Percentiles rank a stretch among this genome's conserved stretches.
These are phyloP conservation scores for Cryptosporidium ryanae DNA, from an alignment of 169 alveolate species.

Conservation along the genomic window DNA sequence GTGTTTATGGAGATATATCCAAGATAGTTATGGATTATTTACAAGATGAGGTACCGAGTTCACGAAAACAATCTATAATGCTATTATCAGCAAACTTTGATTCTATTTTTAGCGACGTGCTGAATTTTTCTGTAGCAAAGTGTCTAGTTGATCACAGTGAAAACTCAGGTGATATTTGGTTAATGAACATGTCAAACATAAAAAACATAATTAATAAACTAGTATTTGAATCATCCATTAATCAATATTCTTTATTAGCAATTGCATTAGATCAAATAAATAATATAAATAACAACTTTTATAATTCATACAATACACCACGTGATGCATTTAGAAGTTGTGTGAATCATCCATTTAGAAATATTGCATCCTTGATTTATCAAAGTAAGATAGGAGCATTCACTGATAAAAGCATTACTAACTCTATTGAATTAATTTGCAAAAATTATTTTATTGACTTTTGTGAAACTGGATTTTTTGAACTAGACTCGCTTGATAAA, in stretches of 20 bases:
- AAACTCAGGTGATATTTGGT: constrained; percentile 32
- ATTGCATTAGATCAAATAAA: constrained; percentile 26
- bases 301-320: not conserved
- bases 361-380: constrained; percentile 11
- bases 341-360: constrained; percentile 67
- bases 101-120: not conserved
- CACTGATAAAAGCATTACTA: too few species aligned
- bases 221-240: not conserved
- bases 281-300: not conserved
- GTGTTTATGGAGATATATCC: constrained; percentile 18
- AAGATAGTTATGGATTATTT: constrained; percentile 11
- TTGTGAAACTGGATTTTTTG: constrained; percentile 19
- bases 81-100: not conserved
- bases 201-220: not conserved
- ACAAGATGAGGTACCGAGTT: constrained; percentile 42
- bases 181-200: constrained; percentile 4
- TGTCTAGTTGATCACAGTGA: constrained; percentile 41
- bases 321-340: not conserved
- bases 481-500: constrained; percentile 2
- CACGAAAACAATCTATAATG: constrained; percentile 22
- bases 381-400: not conserved
- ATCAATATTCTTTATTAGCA: constrained; percentile 10
- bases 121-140: constrained; percentile 8
- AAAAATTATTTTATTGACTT: constrained; percentile 29
- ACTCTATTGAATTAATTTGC: constrained; percentile 11